Conservation (phyloP, 1,284 basidiomycete species). For the Trichosporon asahii region DNA sequence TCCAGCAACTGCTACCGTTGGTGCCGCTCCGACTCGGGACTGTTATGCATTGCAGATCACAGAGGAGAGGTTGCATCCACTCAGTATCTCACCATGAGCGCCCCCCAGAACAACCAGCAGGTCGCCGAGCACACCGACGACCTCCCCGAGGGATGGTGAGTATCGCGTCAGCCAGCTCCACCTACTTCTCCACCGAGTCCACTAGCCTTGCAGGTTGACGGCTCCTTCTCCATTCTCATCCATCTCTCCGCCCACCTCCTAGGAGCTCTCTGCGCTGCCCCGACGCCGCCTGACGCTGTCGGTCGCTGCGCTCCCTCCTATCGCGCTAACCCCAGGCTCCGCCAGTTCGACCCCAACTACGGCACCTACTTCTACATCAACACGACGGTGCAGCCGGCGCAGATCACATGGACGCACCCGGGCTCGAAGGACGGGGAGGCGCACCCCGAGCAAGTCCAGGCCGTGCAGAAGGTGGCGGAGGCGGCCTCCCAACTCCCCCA, state of each 20-base stretch:
- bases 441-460: constrained; percentile 36
- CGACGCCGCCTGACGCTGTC: too few species aligned
- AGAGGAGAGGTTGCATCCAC: background rate
- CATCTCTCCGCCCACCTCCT: background rate
- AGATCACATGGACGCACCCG: constrained; percentile 42
- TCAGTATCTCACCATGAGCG: background rate
- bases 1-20: background rate
- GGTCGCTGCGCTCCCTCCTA: background rate
- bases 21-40: background rate
- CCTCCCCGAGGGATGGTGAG: constrained; percentile 20
- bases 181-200: too few species aligned
- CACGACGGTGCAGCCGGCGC: constrained; percentile 39
- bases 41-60: background rate
- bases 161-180: background rate
- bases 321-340: constrained; percentile 5
- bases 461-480: constrained; percentile 18
- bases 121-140: constrained; percentile 16
- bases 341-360: constrained; percentile 11
- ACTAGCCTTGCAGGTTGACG: background rate
- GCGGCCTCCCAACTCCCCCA: constrained; percentile 16
- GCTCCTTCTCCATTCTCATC: background rate
- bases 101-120: background rate
- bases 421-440: constrained; percentile 28
- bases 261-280: too few species aligned
- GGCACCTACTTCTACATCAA: constrained; percentile 28